phyloP scores from a whole-genome alignment of 2,329 filamentous ascomycete genomes.

The Corinectria fuckeliana region DNA sequence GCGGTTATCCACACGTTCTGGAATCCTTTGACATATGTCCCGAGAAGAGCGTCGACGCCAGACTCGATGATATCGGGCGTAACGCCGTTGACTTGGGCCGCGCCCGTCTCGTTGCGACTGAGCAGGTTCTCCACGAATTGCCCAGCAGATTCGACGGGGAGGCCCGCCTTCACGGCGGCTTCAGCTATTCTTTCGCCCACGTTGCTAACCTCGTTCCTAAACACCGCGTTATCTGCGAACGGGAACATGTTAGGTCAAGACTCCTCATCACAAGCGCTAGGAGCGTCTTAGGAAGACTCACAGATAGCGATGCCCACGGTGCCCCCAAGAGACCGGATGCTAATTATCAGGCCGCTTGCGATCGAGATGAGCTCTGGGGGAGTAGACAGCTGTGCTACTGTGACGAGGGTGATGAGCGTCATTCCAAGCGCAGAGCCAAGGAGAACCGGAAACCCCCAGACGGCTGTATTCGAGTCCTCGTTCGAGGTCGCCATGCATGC shows the following conservation, averaged over 20 bases:
- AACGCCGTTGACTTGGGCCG: conserved; percentile 6
- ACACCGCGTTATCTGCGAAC: conserved; percentile 18
- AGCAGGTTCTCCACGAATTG: conserved; percentile 15
- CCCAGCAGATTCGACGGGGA: conserved; percentile 9
- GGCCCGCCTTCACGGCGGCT: conserved; percentile 4
- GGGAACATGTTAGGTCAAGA: background rate
- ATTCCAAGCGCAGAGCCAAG: conserved; percentile 46
- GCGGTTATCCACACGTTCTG: conserved; percentile 24
- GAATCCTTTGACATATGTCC: conserved; percentile 11
- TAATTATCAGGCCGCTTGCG: conserved; percentile 47
- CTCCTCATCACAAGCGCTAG: background rate
- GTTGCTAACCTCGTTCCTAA: conserved; percentile 5
- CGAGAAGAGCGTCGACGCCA: background rate
- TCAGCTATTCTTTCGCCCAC: conserved; percentile 2
- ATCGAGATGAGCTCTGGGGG: conserved; percentile 47
- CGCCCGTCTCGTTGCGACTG: conserved; percentile 13
- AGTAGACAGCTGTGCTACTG: conserved; percentile 47
- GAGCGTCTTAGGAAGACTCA: background rate
- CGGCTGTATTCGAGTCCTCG: conserved; percentile 25
- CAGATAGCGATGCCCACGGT: conserved; percentile 47
- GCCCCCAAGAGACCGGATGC: conserved; percentile 47
- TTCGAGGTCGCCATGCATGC: conserved; percentile 44
- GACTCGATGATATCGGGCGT: conserved; percentile 15
- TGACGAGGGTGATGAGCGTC: conserved; percentile 44
- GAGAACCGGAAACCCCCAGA: conserved; percentile 48